Base-by-base conservation (phyloP, 164 flowering plant species). In the Aristolochia contorta region DNA sequence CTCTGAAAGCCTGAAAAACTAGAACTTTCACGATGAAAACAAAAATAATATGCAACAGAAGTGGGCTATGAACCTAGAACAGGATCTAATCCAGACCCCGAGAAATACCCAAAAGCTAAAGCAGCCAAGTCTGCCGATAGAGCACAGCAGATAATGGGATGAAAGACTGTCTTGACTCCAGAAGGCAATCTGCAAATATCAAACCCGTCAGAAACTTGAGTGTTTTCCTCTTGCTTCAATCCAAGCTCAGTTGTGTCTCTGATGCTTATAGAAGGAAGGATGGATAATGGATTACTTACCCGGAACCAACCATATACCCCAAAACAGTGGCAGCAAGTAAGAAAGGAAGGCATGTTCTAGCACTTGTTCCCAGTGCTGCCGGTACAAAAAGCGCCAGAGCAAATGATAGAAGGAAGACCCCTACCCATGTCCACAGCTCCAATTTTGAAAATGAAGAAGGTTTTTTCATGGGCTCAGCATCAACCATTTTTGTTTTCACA, bases 91-190 rank as follows among this genome's bases (percentile, higher is more conserved):
- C 98, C 98, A 43, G 82, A 79, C 21, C 63, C 43, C 6, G 98
- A 82, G 67, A 87, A 54, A 60, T 82, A 79, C 32, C 91, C 98
- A 75, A 72, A 92, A 48, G 88, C 89, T 22, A 77, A 53, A 46
- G 98, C 98, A 27, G 96, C 85, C 43, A 83, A 57, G 72, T 83
- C 96, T 53, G 96, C 96, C 19, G 94, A 77, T 41, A 89, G 60
- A 49, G 94, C 82, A 60, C 96, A 89, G 57, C 91, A 86, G 55
- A 92, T 83, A 63, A 92, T 92, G 30, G 98, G 98, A 77, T 92
- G 98, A 71, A 92, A 77, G 32, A 89, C 78, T 59, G 59, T 87
- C 84, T 89, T 92, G 66, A 80, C 72, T 64, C 25, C 71, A 60
- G 91, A 75, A 21, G 96, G 96, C 30, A 89, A 76, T 74, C 98